A percentile compares a stretch with the other conserved stretches of the same genome.
Evolutionary conservation across 179 eudicot species (phyloP).

Genomic region (Actinidia arguta): DNA sequence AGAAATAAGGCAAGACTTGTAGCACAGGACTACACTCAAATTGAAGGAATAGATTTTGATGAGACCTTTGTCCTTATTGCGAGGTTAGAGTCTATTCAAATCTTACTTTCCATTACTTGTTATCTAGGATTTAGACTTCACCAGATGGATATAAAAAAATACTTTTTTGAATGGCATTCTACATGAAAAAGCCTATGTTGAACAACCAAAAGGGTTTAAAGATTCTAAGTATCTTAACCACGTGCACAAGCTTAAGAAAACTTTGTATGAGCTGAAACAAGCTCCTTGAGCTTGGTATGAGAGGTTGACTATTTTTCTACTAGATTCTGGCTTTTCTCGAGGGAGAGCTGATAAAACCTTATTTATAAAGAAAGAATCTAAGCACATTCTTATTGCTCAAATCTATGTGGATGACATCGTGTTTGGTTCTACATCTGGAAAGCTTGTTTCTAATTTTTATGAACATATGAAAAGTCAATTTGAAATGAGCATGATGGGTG

Average conservation of each 20-base stretch:
- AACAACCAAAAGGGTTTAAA: neutral
- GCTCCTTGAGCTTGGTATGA: neutral
- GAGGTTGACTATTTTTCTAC: neutral
- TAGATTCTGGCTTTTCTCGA: neutral
- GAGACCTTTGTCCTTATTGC: neutral
- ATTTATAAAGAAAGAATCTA: neutral
- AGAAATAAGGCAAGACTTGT: neutral
- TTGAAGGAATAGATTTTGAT: neutral
- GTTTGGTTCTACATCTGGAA: neutral
- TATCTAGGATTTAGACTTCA: neutral
- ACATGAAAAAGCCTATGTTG: neutral
- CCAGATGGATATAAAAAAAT: neutral
- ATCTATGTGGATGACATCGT: too few relatives aligned
- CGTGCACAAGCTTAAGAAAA: neutral
- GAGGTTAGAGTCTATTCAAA: neutral
- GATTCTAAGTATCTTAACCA: neutral
- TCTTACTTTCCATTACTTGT: neutral
- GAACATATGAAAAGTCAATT: neutral
- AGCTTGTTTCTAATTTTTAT: neutral
- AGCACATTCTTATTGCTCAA: neutral
- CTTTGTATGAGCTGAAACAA: neutral
- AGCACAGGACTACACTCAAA: neutral
- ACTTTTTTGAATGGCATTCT: neutral
- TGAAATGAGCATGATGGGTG: neutral
- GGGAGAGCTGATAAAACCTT: neutral